phyloP scores from a whole-genome alignment of 192 early-diverging fungal genomes.

The Coemansia sp. region DNA sequence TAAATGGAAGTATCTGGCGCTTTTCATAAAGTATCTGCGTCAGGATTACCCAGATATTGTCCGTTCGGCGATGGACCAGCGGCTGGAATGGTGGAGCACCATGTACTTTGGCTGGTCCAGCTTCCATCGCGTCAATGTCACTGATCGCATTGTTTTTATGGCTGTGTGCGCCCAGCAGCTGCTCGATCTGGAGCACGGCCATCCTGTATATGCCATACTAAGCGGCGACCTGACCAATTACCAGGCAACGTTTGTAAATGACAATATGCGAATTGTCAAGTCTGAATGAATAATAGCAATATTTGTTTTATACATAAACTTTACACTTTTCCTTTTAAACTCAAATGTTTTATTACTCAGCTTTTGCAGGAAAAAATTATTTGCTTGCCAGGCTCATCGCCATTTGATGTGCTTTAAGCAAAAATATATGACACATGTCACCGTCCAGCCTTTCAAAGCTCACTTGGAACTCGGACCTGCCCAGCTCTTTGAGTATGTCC shows the following conservation, averaged over 20 bases:
- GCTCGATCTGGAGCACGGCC: slow-evolving; percentile 9
- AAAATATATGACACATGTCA: neutral
- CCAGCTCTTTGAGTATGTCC: neutral
- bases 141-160: slow-evolving; percentile 9
- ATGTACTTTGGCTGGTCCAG: slow-evolving; percentile 14
- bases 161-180: slow-evolving; percentile 31
- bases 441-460: neutral
- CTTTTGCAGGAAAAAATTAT: no score
- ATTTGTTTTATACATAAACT: no score
- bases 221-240: slow-evolving; percentile 2
- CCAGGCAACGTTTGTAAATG: slow-evolving; percentile 17
- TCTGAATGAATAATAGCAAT: no score
- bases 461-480: neutral
- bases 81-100: slow-evolving; percentile 27
- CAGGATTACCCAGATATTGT: slow-evolving; percentile 3
- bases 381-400: neutral
- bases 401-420: neutral
- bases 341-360: no score
- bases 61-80: slow-evolving; percentile 9
- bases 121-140: neutral
- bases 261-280: no score
- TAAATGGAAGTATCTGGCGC: slow-evolving; percentile 27
- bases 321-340: no score
- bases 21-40: neutral
- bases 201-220: slow-evolving; percentile 18